Base-by-base conservation (phyloP, 192 early-diverging fungal species). In the Coemansia sp. region DNA sequence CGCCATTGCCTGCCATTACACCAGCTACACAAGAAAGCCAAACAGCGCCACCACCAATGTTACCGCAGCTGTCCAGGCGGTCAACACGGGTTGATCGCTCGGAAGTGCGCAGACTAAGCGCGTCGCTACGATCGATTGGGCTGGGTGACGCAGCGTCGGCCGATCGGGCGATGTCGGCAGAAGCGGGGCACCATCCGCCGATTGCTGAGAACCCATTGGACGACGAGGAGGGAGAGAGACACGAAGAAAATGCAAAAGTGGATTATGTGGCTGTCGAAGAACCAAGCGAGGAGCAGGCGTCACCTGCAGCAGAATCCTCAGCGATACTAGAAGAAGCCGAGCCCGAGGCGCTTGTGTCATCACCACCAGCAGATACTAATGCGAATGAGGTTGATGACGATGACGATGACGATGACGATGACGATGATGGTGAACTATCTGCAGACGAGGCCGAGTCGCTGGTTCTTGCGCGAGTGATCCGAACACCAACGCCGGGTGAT, bases 401-500 rank as follows among this genome's bases (percentile, higher is more conserved):
- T 26, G 43, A 34, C 21, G n/a, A 9, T 7, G 33, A 16, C 4
- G 26, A 5, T 15, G 23, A 16, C 43, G 63, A 10, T 25, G 52
- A 61, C 52, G 60, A 40, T 7, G 56, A 53, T 15, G 72, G 59
- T 10, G 49, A 46, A n/a, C 58, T 59, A 40, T 73, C 71, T 2
- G 69, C 46, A 4, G 72, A 74, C 31, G 75, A 68, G 45, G 72
- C 70, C 28, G 75, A 75, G 63, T 70, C 73, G 18, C 74, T 83
- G 33, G 70, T 70, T 12, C 61, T 82, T 13, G 76, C 75, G 29
- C 73, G 82, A 0, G 82, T 86, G 39, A 74, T 90, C 1, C 81
- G 84, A 55, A 71, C 86, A 30, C 86, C 89, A 0, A 79, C 89
- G 16, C 91, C 89, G 0, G 90, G 88, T 29, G 91, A 91, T 65